A percentile compares a stretch with the other conserved stretches of the same genome.
Evolutionary conservation across 331 rosid species (phyloP).

Genomic region (Rosa hybrid): DNA sequence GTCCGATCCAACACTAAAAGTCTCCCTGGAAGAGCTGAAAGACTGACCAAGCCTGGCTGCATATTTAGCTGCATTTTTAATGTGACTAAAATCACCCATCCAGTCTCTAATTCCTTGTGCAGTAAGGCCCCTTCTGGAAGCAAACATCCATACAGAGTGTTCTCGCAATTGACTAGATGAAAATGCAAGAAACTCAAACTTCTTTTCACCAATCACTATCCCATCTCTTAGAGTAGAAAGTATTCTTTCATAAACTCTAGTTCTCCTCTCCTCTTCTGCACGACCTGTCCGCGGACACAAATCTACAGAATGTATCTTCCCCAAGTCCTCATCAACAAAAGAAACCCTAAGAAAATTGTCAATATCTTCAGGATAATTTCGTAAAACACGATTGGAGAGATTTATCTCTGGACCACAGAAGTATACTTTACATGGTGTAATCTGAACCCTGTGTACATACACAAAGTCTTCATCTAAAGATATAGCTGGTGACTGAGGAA

Average conservation of each 20-base stretch:
- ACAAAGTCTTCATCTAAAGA: conserved; percentile 26
- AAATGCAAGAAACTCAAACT: conserved; percentile 51
- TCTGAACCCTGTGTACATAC: conserved; percentile 29
- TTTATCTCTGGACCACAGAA: conserved; percentile 39
- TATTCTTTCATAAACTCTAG: conserved; percentile 34
- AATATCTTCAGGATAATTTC: conserved; percentile 21
- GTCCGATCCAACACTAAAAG: conserved; percentile 12
- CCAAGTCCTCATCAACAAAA: conserved; percentile 47
- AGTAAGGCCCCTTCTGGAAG: conserved; percentile 36
- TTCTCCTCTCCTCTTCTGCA: background rate
- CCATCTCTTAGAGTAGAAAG: conserved; percentile 32
- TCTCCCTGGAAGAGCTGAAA: conserved; percentile 38
- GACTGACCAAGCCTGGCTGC: conserved; percentile 46
- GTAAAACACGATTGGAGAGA: conserved; percentile 34
- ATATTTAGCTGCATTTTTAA: conserved; percentile 42
- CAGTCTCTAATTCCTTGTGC: conserved; percentile 34
- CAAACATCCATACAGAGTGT: conserved; percentile 52
- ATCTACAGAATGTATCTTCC: conserved; percentile 24
- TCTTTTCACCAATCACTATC: conserved; percentile 38
- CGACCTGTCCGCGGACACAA: conserved; percentile 7
- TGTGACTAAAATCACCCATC: conserved; percentile 42
- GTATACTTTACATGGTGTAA: conserved; percentile 33
- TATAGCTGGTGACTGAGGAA: conserved; percentile 24
- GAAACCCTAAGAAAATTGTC: conserved; percentile 39
- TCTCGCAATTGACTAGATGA: conserved; percentile 41